phyloP scores from a whole-genome alignment of 176 grass and related monocot species.

The Aegilops sharonensis region DNA sequence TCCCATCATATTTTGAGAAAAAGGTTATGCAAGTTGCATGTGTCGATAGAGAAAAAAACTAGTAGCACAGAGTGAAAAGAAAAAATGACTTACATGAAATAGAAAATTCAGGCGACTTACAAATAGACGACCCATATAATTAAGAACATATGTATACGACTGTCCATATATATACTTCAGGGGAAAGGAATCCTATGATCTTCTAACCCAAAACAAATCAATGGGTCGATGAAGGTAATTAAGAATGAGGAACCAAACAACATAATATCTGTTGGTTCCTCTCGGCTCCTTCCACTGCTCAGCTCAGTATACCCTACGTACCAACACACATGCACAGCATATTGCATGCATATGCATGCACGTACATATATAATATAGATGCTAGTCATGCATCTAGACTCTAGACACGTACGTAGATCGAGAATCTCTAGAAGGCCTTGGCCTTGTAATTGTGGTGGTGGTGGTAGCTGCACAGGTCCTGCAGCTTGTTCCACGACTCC shows the following conservation, averaged over 20 bases:
- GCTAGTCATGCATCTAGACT: not conserved
- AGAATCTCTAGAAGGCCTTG: slow-evolving; percentile 38
- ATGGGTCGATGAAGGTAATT: not conserved
- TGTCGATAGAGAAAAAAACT: too few species aligned
- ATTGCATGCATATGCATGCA: not conserved
- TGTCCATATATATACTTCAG: not conserved
- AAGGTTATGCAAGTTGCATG: too few species aligned
- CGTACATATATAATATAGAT: not conserved
- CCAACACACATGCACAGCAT: not conserved
- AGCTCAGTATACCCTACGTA: not conserved
- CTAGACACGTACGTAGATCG: not conserved
- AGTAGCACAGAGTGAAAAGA: too few species aligned
- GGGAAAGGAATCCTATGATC: not conserved
- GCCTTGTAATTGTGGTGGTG: slow-evolving; percentile 14
- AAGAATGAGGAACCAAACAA: not conserved
- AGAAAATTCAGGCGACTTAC: too few species aligned
- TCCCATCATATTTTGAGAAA: too few species aligned
- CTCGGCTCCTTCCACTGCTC: not conserved
- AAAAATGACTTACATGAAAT: too few species aligned
- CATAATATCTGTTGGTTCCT: slow-evolving; percentile 26
- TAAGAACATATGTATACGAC: too few species aligned
- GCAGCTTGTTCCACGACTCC: slow-evolving; percentile 80
- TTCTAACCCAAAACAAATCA: not conserved
- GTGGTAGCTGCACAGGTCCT: slow-evolving; percentile 40
- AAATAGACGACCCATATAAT: too few species aligned